Evolutionary conservation across 306 rosid genomes (phyloP).

Genomic region (Parietaria judaica): DNA sequence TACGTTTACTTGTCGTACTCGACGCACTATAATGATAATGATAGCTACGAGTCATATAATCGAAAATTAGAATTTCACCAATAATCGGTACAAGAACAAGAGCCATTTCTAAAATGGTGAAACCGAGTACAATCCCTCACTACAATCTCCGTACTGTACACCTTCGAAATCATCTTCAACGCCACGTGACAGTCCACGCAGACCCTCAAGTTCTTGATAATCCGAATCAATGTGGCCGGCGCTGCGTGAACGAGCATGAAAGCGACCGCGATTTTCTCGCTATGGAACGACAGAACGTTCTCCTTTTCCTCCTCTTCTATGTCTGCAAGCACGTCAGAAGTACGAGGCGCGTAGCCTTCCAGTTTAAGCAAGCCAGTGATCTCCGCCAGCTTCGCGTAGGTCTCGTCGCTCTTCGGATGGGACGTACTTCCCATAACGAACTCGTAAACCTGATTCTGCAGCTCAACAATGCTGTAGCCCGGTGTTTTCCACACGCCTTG

Average conservation of each 20-base stretch:
- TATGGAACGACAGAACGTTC: constrained; percentile 30
- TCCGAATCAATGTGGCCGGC: constrained; percentile 23
- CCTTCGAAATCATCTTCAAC: constrained; percentile 31
- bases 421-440: constrained; percentile 26
- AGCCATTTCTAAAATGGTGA: constrained; percentile 32
- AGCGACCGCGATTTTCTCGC: constrained; percentile 39
- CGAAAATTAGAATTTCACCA: constrained; percentile 19
- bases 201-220: constrained; percentile 36
- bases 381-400: constrained; percentile 26
- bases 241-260: constrained; percentile 27
- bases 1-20: too few relatives aligned
- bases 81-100: constrained; percentile 37
- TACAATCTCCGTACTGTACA: constrained; percentile 28
- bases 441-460: constrained; percentile 27
- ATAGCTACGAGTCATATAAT: too few relatives aligned
- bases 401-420: constrained; percentile 24
- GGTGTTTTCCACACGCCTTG: constrained; percentile 39
- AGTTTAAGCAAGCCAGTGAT: constrained; percentile 23
- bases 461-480: constrained; percentile 35
- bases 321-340: constrained; percentile 30
- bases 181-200: constrained; percentile 38
- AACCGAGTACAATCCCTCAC: constrained; percentile 41
- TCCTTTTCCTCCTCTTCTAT: constrained; percentile 47
- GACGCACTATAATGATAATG: too few relatives aligned
- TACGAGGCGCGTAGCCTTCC: constrained; percentile 35